phyloP scores from a whole-genome alignment of 352 stramenopile genomes.

The Pythium insidiosum region DNA sequence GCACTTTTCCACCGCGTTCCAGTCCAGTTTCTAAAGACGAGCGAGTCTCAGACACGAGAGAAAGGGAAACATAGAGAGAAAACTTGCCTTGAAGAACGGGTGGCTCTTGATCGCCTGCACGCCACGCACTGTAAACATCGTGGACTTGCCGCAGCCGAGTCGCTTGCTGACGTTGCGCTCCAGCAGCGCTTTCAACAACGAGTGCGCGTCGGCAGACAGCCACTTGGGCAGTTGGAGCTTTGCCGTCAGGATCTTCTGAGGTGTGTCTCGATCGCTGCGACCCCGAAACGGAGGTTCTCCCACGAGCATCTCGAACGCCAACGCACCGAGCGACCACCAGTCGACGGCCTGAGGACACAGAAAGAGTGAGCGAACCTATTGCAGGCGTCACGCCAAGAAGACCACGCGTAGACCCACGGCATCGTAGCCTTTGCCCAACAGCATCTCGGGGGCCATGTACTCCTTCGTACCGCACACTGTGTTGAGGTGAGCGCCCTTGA shows the following conservation, averaged over 20 bases:
- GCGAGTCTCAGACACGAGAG: not conserved
- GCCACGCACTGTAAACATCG: constrained; percentile 97
- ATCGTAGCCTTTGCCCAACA: constrained; percentile 76
- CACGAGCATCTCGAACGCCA: constrained; percentile 76
- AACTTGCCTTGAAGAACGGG: constrained; percentile 88
- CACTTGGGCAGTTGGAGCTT: constrained; percentile 75
- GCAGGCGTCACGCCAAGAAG: not conserved
- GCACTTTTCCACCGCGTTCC: constrained; percentile 88
- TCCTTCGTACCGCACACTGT: constrained; percentile 80
- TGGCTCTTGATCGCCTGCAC: constrained; percentile 93
- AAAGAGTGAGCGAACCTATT: too few relatives aligned
- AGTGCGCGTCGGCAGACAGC: constrained; percentile 86
- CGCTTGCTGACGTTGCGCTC: constrained; percentile 95
- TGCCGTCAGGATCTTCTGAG: constrained; percentile 69
- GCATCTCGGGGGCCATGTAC: constrained; percentile 85
- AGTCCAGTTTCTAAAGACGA: constrained; percentile 85
- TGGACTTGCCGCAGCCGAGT: constrained; percentile 90
- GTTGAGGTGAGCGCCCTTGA: constrained; percentile 50
- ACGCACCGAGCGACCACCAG: constrained; percentile 79
- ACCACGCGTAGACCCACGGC: constrained; percentile 22
- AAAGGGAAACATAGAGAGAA: not conserved
- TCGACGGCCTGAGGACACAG: constrained; percentile 43
- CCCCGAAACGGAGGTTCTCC: constrained; percentile 65
- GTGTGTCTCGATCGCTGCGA: constrained; percentile 60
- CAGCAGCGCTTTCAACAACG: constrained; percentile 93